These are phyloP conservation scores for Acaromyces ingoldii DNA, from an alignment of 1,284 basidiomycete genomes.

Conservation along the genomic window DNA sequence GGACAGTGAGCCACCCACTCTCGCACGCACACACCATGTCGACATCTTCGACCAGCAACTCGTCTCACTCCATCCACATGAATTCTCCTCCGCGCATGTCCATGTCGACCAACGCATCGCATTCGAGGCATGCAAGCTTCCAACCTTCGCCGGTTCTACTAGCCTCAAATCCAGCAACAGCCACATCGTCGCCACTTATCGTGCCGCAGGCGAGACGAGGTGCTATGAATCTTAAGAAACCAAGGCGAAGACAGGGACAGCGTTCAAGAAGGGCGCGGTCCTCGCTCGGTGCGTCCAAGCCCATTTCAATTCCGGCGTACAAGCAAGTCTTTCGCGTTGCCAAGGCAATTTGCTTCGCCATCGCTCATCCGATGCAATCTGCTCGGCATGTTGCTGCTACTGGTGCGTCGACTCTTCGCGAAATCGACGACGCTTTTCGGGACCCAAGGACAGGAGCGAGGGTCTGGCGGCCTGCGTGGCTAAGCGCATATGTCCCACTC, in stretches of 20 bases:
- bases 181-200: slow-evolving; percentile 29
- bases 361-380: slow-evolving; percentile 4
- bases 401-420: slow-evolving; percentile 18
- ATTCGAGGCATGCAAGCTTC: slow-evolving; percentile 3
- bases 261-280: slow-evolving; percentile 12
- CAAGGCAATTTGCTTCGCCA: slow-evolving; percentile 5
- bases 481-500: slow-evolving; percentile 50
- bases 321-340: slow-evolving; percentile 15
- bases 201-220: slow-evolving; percentile 38
- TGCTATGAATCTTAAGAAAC: slow-evolving; percentile 20
- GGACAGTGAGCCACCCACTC: slow-evolving; percentile 25
- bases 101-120: neutral
- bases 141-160: neutral
- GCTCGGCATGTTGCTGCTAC: slow-evolving; percentile 13
- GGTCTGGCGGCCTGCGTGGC: slow-evolving; percentile 42
- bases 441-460: slow-evolving; percentile 39
- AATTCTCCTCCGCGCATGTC: neutral
- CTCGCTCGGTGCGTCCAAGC: slow-evolving; percentile 9
- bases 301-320: slow-evolving; percentile 11
- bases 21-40: slow-evolving; percentile 26
- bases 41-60: slow-evolving; percentile 11
- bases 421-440: slow-evolving; percentile 42
- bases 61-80: slow-evolving; percentile 26
- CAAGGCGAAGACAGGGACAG: slow-evolving; percentile 12
- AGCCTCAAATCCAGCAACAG: neutral